Base-by-base conservation (phyloP, 2,329 filamentous ascomycete genomes). In the Pseudopyricularia javanii region DNA sequence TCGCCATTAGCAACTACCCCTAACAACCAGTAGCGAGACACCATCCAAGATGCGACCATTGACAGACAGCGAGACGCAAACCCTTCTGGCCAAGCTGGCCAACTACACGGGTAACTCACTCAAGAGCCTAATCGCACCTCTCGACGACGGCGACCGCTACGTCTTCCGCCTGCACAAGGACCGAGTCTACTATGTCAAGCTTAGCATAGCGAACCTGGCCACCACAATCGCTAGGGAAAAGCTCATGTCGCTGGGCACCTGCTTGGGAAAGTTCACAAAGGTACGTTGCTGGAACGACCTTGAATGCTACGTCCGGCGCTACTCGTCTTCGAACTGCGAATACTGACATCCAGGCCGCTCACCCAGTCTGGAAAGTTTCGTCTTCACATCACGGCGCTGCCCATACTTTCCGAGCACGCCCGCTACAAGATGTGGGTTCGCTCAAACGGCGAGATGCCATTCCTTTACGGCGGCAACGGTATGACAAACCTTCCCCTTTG, bases 381-480 rank as follows among this genome's bases (percentile, higher is more conserved):
- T 52, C 76, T 98, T 53, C 91, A 96, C 72, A 88, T 97, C 64
- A 97, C 91, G 1, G 87, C 78, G 5, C 64, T 98, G 54, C 86
- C 90, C 57, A 80, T 96, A 57, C 85, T 98, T 59, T 87, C 91
- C 54, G 85, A 88, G 59, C 89, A 96, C 68, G 91, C 91, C 47
- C 78, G 93, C 55, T 95, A 95, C 73, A 97, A 97, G 80, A 83
- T 97, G 61, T 97, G 91, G 90, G 85, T 98, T 60, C 94, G 94
- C 71, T 80, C 84, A 55, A 97, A 97, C 70, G 93, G 93, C 59
- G 91, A 94, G 64, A 95, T 96, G 90, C 91, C 93, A 1, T 97
- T 95, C 68, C 72, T 98, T 48, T 98, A 97, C 70, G 93, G 93
- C 52, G 88, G 88, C 54, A 91, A 97, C 68, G 45, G 50, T 52